phyloP scores from a whole-genome alignment of 345 rosid species.

The Reutealis trisperma region DNA sequence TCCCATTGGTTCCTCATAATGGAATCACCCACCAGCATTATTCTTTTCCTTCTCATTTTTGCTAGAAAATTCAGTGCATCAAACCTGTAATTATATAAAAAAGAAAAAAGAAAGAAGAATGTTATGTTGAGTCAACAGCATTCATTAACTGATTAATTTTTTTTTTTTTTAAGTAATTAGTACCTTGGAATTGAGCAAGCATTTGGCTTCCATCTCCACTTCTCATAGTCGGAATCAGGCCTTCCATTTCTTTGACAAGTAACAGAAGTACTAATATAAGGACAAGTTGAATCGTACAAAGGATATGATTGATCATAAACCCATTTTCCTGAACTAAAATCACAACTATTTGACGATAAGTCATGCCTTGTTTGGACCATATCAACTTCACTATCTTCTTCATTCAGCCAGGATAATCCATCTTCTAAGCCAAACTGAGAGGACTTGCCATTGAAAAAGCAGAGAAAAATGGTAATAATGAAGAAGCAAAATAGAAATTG shows the following conservation, averaged over 20 bases:
- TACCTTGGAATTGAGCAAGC: constrained; percentile 83
- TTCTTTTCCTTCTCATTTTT: constrained; percentile 78
- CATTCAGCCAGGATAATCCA: constrained; percentile 28
- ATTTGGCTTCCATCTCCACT: constrained; percentile 87
- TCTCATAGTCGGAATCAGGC: constrained; percentile 87
- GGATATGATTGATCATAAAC: constrained; percentile 72
- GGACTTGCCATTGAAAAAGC: constrained; percentile 38
- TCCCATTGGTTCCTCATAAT: constrained; percentile 99
- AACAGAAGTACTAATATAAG: constrained; percentile 73
- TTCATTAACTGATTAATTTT: not conserved
- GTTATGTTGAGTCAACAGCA: too few relatives aligned
- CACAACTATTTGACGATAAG: constrained; percentile 43
- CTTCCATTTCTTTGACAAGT: constrained; percentile 87
- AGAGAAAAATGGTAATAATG: constrained; percentile 3
- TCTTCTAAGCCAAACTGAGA: constrained; percentile 27
- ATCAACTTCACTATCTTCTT: constrained; percentile 42
- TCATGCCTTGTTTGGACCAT: constrained; percentile 44
- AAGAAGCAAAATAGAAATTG: not conserved
- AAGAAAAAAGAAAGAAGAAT: too few relatives aligned
- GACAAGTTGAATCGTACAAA: constrained; percentile 77
- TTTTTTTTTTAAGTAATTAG: not conserved
- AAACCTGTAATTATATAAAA: constrained; percentile 45
- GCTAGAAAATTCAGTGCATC: constrained; percentile 81
- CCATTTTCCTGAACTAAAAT: constrained; percentile 77
- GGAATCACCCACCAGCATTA: constrained; percentile 93